phyloP scores from a whole-genome alignment of 148 eudicot genomes.

The Spergularia marina region DNA sequence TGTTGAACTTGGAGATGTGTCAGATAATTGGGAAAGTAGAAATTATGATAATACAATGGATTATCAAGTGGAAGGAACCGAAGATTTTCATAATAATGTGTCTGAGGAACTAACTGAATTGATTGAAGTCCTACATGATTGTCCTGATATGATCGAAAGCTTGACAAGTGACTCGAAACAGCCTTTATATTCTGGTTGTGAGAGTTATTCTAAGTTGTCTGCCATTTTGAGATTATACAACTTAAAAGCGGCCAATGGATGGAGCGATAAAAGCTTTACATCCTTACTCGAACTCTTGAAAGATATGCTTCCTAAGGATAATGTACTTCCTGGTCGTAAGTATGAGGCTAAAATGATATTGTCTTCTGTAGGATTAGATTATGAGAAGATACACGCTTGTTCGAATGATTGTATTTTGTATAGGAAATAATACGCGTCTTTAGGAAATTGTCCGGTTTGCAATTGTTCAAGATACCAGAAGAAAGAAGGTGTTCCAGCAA shows the following conservation, averaged over 20 bases:
- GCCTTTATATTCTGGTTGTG: slow-evolving; percentile 9
- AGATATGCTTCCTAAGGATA: slow-evolving; percentile 1
- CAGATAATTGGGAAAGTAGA: no score
- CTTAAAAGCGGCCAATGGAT: slow-evolving; percentile 8
- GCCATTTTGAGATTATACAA: slow-evolving; percentile 10
- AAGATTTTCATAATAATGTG: background rate
- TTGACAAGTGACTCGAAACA: background rate
- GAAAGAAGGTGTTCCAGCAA: background rate
- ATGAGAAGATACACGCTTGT: background rate
- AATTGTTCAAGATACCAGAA: slow-evolving; percentile 11
- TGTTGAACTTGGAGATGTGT: no score
- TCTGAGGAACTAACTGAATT: background rate
- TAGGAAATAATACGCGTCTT: background rate
- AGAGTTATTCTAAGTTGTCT: background rate
- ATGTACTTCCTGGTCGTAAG: background rate
- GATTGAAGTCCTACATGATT: background rate
- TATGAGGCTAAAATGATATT: slow-evolving; percentile 12
- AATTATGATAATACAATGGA: no score
- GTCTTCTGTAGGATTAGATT: background rate
- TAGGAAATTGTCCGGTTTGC: background rate
- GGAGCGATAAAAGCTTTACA: slow-evolving; percentile 16
- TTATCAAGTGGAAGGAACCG: background rate
- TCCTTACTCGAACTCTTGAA: background rate
- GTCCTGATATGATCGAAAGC: background rate
- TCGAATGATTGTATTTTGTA: background rate